Evolutionary conservation across 2,329 filamentous ascomycete species (phyloP), one percentile per base, ranked within the genome.

Genomic region (Talaromyces sp.): DNA sequence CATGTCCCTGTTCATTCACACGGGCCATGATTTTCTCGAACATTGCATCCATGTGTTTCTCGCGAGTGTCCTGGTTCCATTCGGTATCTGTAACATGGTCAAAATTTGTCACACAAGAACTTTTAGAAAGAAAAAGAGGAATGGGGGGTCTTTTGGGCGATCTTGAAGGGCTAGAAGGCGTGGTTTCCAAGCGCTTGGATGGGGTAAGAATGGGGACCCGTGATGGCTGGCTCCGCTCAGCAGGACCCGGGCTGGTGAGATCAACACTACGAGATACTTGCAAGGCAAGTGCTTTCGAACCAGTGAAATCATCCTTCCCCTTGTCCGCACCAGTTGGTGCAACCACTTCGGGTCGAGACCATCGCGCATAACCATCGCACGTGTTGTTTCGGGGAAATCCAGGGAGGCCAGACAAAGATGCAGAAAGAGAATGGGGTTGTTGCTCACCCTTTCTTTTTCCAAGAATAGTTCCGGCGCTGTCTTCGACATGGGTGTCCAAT

Each of bases 21-120:
- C 88, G 86, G 52, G 87, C 81, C 65, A 88, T 87, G 56, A 97
- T 79, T 54, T 82, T 79, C 43, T 82, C 81, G 67, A 91, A 91
- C 65, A 93, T 81, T 16, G 80, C 78, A 64, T 96, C 90, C 75
- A 97, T 87, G 54, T 86, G 82, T 57, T 86, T 86, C 61, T 97
- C 82, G 59, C 87, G 85, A 56, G 84, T 84, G 63, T 91, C 87
- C 61, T 91, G 85, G 70, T 97, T 91, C 82, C 88, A 93, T 29
- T 68, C 68, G 48, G 60, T 56, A 51, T 65, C 69, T 71, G 63
- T 48, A 62, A 43, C 53, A 55, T 49, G 58, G 65, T 71, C 62
- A 71, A 69, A 70, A 65, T 83, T 88, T 90, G 82, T 77, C 74
- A 73, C 75, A 81, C 90, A 87, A 86, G 91, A 90, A 79, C 86